Percentiles rank a stretch among this genome's conserved stretches.
phyloP scores from a whole-genome alignment of 192 early-diverging fungal genomes.

The Physocladia obscura region DNA sequence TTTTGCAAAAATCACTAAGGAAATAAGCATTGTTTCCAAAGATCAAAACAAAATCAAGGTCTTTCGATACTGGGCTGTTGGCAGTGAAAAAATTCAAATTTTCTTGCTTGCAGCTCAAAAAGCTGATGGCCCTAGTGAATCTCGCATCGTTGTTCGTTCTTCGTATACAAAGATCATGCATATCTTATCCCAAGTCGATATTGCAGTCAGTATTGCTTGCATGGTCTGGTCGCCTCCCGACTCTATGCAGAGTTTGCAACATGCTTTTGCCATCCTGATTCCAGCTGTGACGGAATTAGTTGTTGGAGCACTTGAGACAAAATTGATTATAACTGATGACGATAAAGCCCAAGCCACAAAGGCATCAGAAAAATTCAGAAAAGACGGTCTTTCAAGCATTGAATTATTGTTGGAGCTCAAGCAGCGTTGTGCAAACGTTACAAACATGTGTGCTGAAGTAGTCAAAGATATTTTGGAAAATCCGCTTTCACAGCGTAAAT shows the following conservation, averaged over 20 bases:
- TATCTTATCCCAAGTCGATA: slow-evolving; percentile 41
- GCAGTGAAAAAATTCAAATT: slow-evolving; percentile 54
- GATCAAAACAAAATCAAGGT: slow-evolving; percentile 44
- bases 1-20: slow-evolving; percentile 43
- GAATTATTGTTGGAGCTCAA: slow-evolving; percentile 48
- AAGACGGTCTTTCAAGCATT: slow-evolving; percentile 32
- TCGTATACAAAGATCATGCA: slow-evolving; percentile 78
- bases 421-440: slow-evolving; percentile 21
- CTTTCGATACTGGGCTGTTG: slow-evolving; percentile 36
- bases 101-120: slow-evolving; percentile 51
- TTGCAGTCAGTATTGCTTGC: slow-evolving; percentile 46
- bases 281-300: slow-evolving; percentile 75
- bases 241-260: slow-evolving; percentile 69
- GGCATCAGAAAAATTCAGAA: background rate
- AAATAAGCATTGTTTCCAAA: slow-evolving; percentile 37
- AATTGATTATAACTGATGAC: slow-evolving; percentile 30
- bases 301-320: slow-evolving; percentile 58
- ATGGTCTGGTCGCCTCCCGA: slow-evolving; percentile 62
- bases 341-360: slow-evolving; percentile 22
- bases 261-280: slow-evolving; percentile 74
- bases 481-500: slow-evolving; percentile 19
- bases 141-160: slow-evolving; percentile 61
- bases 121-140: slow-evolving; percentile 34
- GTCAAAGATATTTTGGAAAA: slow-evolving; percentile 19
- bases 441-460: slow-evolving; percentile 22